These are phyloP conservation scores for Paramecium sexaurelia DNA, from an alignment of 73 alveolate species.

Conservation along the genomic window DNA sequence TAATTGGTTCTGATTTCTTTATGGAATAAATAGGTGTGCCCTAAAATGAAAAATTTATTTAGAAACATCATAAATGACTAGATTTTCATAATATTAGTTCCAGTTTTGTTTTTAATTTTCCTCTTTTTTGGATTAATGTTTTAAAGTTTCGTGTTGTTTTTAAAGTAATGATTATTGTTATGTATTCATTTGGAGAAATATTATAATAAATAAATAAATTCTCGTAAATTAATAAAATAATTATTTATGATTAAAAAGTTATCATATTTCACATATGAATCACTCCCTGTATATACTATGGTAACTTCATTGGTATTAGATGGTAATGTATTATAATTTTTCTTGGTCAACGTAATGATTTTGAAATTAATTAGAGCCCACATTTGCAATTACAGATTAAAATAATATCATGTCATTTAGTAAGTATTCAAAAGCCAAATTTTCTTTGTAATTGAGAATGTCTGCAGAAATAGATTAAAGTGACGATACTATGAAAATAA, in stretches of 20 bases:
- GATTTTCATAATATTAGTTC: background rate
- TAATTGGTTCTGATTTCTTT: background rate
- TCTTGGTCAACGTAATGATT: background rate
- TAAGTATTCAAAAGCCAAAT: background rate
- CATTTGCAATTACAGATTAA: slow-evolving; percentile 4
- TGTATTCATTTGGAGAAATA: background rate
- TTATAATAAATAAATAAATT: background rate
- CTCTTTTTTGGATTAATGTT: background rate
- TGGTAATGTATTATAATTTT: background rate
- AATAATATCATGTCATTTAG: background rate
- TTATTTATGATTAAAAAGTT: background rate
- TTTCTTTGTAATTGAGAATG: background rate
- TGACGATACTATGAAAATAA: background rate
- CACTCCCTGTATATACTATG: slow-evolving; percentile 1
- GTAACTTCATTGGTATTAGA: background rate
- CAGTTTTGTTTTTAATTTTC: background rate
- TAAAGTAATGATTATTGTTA: background rate
- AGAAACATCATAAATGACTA: background rate
- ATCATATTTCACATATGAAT: background rate
- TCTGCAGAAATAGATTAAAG: background rate
- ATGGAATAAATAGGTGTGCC: background rate
- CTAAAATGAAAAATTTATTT: background rate
- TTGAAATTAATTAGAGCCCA: background rate
- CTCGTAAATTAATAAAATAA: background rate
- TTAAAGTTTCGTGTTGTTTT: background rate